Percentiles rank a stretch among this genome's conserved stretches.
Evolutionary conservation across 164 flowering plant genomes (phyloP).

Genomic region (Brasenia schreberi): DNA sequence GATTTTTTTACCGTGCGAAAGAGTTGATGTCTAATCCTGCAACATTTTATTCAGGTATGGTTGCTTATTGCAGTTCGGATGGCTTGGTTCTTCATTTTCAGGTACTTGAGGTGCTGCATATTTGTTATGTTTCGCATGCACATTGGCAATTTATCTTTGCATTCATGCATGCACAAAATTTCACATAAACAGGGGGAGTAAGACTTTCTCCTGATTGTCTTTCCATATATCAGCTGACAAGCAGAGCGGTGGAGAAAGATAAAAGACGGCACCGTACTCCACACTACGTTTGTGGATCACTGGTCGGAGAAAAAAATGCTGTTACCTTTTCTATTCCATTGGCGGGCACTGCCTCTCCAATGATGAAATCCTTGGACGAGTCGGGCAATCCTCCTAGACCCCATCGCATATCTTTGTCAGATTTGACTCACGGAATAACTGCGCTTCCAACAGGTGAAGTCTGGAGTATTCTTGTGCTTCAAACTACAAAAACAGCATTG

Average conservation of each 20-base stretch:
- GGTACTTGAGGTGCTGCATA: conserved; percentile 22
- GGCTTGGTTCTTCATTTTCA: conserved; percentile 62
- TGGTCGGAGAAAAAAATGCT: conserved; percentile 36
- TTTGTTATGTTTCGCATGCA: not conserved
- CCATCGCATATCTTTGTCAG: conserved; percentile 18
- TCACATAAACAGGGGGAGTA: not conserved
- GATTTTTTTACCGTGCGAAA: not conserved
- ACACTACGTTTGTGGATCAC: conserved; percentile 56
- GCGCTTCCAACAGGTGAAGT: conserved; percentile 12
- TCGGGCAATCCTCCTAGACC: conserved; percentile 24
- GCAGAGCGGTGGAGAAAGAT: conserved; percentile 62
- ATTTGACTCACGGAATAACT: conserved; percentile 23
- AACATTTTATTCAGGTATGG: conserved; percentile 41
- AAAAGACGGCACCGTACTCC: conserved; percentile 42
- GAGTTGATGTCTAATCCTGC: not conserved
- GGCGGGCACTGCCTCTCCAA: conserved; percentile 22
- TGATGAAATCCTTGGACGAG: conserved; percentile 28
- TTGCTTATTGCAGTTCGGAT: conserved; percentile 78
- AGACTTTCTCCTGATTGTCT: no score
- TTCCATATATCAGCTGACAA: conserved; percentile 34
- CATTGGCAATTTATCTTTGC: not conserved
- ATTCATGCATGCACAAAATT: not conserved
- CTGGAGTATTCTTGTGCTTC: not conserved
- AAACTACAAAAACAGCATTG: no score
- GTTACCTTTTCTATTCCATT: conserved; percentile 39